Evolutionary conservation across 2,329 filamentous ascomycete genomes (phyloP).

Genomic region (Stemphylium vesicarium): DNA sequence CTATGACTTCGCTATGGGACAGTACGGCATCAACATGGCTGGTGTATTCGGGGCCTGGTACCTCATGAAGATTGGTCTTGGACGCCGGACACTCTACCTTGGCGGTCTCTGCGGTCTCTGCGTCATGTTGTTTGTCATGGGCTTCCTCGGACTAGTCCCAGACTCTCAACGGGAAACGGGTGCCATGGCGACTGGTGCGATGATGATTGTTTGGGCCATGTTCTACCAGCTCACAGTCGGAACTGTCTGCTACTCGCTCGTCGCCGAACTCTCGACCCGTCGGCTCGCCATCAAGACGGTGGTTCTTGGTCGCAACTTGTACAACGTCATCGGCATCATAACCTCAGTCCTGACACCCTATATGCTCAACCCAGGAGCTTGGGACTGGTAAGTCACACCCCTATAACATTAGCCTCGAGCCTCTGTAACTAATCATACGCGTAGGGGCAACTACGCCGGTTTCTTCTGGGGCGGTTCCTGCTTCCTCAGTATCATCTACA

Average conservation of each 20-base stretch:
- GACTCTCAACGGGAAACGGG: constrained; percentile 63
- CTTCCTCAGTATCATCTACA: constrained; percentile 81
- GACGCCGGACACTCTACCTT: constrained; percentile 77
- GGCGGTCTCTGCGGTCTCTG: constrained; percentile 74
- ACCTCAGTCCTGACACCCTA: constrained; percentile 84
- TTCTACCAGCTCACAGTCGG: constrained; percentile 87
- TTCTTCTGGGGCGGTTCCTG: constrained; percentile 89
- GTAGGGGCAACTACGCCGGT: constrained; percentile 78
- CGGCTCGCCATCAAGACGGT: constrained; percentile 91
- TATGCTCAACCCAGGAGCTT: constrained; percentile 86
- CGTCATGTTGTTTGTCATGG: constrained; percentile 79
- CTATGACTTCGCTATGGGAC: constrained; percentile 60
- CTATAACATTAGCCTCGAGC: too few relatives aligned
- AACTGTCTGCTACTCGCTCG: constrained; percentile 87
- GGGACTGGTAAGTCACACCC: constrained; percentile 64
- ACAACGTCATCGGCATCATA: constrained; percentile 81
- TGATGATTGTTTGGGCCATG: constrained; percentile 65
- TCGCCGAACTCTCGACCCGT: constrained; percentile 81
- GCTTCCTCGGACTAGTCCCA: constrained; percentile 79
- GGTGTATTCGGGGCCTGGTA: constrained; percentile 84
- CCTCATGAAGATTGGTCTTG: constrained; percentile 76
- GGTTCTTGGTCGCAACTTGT: constrained; percentile 78
- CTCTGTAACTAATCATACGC: not conserved
- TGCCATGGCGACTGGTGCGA: constrained; percentile 78
- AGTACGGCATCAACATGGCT: constrained; percentile 73